Conservation (phyloP, 2,329 filamentous ascomycete genomes). For the Cytospora mali region DNA sequence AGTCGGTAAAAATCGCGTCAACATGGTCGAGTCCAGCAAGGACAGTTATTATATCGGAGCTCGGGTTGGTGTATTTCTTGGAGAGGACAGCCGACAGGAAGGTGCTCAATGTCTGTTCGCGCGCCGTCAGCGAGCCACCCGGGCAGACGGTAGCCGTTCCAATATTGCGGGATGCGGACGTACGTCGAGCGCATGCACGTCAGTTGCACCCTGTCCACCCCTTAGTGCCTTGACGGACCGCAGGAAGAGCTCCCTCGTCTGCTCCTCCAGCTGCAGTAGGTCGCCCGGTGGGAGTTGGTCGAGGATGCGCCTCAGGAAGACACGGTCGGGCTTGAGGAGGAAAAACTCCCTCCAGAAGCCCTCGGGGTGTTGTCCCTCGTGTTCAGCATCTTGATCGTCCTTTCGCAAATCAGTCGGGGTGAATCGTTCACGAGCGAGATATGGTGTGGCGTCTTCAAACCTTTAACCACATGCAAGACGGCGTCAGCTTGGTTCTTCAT, state of each 20-base stretch:
- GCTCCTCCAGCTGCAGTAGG: constrained; percentile 74
- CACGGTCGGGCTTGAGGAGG: constrained; percentile 77
- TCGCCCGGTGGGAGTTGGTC: constrained; percentile 72
- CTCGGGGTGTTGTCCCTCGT: constrained; percentile 72
- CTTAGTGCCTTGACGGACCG: constrained; percentile 72
- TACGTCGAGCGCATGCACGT: constrained; percentile 85
- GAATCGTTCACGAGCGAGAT: constrained; percentile 13
- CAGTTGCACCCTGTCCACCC: constrained; percentile 59
- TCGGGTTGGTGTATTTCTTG: constrained; percentile 93
- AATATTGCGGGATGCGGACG: background rate
- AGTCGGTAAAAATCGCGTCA: constrained; percentile 84
- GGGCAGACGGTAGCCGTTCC: background rate
- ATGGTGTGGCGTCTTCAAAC: constrained; percentile 20
- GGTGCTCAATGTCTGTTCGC: constrained; percentile 76
- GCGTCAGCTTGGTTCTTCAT: constrained; percentile 8
- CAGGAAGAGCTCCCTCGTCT: constrained; percentile 77
- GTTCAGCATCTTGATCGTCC: constrained; percentile 54
- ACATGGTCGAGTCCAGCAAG: constrained; percentile 88
- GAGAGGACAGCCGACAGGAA: constrained; percentile 81
- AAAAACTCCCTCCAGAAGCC: constrained; percentile 98
- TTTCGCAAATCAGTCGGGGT: constrained; percentile 22
- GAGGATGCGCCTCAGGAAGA: constrained; percentile 68
- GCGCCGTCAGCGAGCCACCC: constrained; percentile 37
- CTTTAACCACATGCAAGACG: constrained; percentile 26
- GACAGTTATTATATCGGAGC: constrained; percentile 89